Base-by-base conservation (phyloP, 1,284 basidiomycete genomes). In the Hemileccinum hortonii region DNA sequence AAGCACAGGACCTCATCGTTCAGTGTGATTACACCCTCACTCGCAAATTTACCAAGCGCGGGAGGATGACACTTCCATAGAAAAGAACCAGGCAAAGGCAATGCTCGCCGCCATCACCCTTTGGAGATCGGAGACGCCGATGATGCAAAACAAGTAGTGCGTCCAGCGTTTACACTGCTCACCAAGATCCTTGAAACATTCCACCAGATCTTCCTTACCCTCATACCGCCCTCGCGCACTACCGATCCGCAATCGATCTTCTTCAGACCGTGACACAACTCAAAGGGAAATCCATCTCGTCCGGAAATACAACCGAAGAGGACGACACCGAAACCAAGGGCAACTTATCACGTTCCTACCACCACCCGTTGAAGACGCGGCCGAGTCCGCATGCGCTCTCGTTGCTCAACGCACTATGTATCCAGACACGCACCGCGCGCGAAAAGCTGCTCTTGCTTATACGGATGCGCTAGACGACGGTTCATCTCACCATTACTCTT, bases 21-120 rank as follows among this genome's bases (percentile, higher is more conserved):
- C 87, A 92, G 71, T 90, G 87, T 64, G 85, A 95, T 67, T 94
- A 92, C 67, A 83, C 89, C 45, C 82, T 93, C 30, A 92, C 92
- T 10, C 74, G 80, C 52, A 82, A 81, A 48, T 93, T 94, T 65
- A 76, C 86, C 41, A 73, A 78, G 47, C 81, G 90, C 36, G 84
- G 36, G 82, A 87, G 50, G 78, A 84, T 54, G 60, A 46, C 0
- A 58, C 55, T 5, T 2, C 44, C 6, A 78, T 84, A 6, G 70
- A 71, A 19, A 83, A 92, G 72, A 74, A 76, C 1, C 85, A 90
- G 54, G 92, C 88, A 2, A 83, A 79, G 60, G 92, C 95, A 70
- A 84, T 95, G 67, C 72, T 90, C 6, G 92, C 89, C 4, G 81
- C 94, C 0, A 77, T 82, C n/a, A n/a, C 0, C 80, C 88, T 55